These are phyloP conservation scores for Triticum turgidum DNA, from an alignment of 176 grass and related monocot species.

Conservation along the genomic window DNA sequence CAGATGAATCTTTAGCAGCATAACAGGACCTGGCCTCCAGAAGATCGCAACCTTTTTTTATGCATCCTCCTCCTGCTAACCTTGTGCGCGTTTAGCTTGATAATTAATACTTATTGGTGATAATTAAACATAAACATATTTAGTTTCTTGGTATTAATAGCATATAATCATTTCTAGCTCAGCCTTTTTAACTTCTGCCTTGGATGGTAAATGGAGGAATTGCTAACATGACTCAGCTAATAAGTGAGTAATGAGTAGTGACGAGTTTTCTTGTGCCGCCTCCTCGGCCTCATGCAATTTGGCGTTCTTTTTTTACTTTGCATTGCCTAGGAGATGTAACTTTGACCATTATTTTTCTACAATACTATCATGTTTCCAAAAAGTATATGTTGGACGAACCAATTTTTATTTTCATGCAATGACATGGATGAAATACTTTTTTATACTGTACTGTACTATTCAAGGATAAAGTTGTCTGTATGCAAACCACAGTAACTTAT, in stretches of 20 bases:
- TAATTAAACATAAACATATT: neutral
- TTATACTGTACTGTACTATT: neutral
- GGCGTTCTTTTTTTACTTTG: neutral
- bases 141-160: neutral
- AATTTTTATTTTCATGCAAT: neutral
- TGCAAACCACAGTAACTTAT: neutral
- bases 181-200: neutral
- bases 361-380: neutral
- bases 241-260: neutral
- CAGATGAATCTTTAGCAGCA: too few species aligned
- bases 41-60: too few species aligned
- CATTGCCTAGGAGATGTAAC: neutral
- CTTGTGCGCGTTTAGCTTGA: neutral
- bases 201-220: neutral
- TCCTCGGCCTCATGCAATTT: neutral
- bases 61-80: neutral
- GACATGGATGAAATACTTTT: neutral
- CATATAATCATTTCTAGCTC: conserved; percentile 6
- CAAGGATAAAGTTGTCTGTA: neutral
- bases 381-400: neutral
- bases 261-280: neutral
- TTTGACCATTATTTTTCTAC: neutral
- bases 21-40: too few species aligned
- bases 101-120: conserved; percentile 19
- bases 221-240: conserved; percentile 12